Percentiles rank a stretch among this genome's conserved stretches.
phyloP scores from a whole-genome alignment of 129 eudicot species.

The Centrapalus pauciflorus region DNA sequence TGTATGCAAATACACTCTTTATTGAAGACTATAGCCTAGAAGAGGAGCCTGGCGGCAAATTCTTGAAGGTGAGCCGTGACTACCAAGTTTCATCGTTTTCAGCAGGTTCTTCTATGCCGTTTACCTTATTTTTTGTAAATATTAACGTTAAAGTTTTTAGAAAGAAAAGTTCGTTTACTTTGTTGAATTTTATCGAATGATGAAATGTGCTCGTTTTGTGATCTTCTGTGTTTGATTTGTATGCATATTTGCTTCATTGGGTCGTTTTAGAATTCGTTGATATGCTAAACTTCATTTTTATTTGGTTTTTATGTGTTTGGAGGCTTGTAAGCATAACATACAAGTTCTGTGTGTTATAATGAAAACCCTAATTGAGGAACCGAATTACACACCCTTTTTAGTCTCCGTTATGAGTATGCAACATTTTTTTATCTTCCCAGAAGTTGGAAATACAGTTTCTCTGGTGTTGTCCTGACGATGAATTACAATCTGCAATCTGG shows the following conservation, averaged over 20 bases:
- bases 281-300: background rate
- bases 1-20: background rate
- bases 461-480: background rate
- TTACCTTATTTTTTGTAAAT: background rate
- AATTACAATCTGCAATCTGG: background rate
- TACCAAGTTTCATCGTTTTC: conserved; percentile 5
- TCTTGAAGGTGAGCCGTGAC: conserved; percentile 7
- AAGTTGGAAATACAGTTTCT: background rate
- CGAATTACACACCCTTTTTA: background rate
- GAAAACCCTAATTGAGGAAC: background rate
- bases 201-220: background rate
- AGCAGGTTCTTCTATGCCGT: background rate
- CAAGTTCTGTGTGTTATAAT: background rate
- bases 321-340: background rate
- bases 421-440: background rate
- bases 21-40: background rate
- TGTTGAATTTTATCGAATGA: background rate
- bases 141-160: background rate
- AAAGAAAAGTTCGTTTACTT: background rate
- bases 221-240: conserved; percentile 1
- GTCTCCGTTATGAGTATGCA: background rate
- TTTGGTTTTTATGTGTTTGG: background rate
- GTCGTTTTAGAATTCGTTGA: background rate
- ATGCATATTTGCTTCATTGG: background rate
- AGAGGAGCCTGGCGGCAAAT: background rate